Percentiles rank a stretch among this genome's conserved stretches.
Conservation (phyloP, 2,329 filamentous ascomycete genomes). For the Nigrospora oryzae region DNA sequence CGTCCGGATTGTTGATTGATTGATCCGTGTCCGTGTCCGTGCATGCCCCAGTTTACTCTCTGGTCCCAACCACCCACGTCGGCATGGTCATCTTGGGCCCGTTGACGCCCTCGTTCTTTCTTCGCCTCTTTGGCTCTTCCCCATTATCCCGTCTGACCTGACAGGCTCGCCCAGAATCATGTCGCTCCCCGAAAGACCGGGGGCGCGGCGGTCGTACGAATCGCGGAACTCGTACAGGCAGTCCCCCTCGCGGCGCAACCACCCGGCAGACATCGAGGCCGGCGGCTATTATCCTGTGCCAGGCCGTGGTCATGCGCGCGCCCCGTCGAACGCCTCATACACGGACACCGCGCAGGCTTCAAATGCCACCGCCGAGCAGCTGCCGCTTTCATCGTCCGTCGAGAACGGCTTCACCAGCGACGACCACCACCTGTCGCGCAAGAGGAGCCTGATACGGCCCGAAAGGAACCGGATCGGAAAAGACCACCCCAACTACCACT, state of each 20-base stretch:
- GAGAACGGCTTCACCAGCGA: constrained; percentile 15
- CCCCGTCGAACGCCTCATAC: constrained; percentile 48
- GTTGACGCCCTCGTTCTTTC: not conserved
- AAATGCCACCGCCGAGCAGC: constrained; percentile 46
- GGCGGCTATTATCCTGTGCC: constrained; percentile 40
- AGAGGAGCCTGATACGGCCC: constrained; percentile 81
- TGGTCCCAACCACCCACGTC: not conserved
- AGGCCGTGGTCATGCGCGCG: constrained; percentile 39
- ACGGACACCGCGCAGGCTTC: constrained; percentile 47
- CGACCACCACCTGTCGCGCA: constrained; percentile 45
- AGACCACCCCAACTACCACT: constrained; percentile 92
- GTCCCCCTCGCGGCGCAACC: constrained; percentile 56
- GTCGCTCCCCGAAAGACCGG: constrained; percentile 58
- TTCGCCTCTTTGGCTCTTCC: not conserved
- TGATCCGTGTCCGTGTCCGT: constrained; percentile 4
- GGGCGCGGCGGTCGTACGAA: constrained; percentile 50
- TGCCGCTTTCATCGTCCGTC: constrained; percentile 41
- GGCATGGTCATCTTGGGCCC: not conserved
- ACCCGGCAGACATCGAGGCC: constrained; percentile 63
- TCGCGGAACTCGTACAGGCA: constrained; percentile 58
- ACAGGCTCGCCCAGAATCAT: constrained; percentile 33
- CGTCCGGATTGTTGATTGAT: not conserved
- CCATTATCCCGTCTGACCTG: constrained; percentile 7
- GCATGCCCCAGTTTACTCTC: not conserved
- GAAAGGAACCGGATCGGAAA: constrained; percentile 79